These are phyloP conservation scores for Rutstroemia sp. DNA, from an alignment of 2,329 filamentous ascomycete genomes.

Conservation along the genomic window DNA sequence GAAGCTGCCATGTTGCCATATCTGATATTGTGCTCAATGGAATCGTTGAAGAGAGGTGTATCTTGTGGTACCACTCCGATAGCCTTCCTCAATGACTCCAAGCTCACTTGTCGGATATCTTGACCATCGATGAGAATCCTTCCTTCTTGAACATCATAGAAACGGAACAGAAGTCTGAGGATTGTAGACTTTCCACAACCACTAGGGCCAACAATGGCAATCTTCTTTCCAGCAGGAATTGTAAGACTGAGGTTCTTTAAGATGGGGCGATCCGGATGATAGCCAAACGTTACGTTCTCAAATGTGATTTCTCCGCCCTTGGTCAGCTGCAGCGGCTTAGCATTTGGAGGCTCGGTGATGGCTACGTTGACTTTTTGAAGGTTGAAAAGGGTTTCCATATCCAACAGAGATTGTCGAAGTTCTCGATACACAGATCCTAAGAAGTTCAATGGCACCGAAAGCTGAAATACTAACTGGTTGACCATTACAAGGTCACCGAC, in stretches of 20 bases:
- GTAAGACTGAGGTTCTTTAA: conserved; percentile 77
- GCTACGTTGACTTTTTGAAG: conserved; percentile 92
- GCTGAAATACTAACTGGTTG: conserved; percentile 96
- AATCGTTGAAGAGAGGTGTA: conserved; percentile 94
- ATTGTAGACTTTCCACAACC: conserved; percentile 97
- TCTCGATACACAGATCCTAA: conserved; percentile 97
- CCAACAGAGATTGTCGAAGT: conserved; percentile 84
- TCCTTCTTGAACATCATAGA: conserved; percentile 80
- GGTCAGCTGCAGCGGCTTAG: conserved; percentile 62
- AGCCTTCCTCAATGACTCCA: conserved; percentile 74
- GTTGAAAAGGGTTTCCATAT: conserved; percentile 98
- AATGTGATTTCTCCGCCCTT: conserved; percentile 86
- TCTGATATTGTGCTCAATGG: conserved; percentile 89
- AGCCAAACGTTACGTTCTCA: conserved; percentile 91
- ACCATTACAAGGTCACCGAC: conserved; percentile 98
- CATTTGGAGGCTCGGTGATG: conserved; percentile 69
- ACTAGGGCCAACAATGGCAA: conserved; percentile 89
- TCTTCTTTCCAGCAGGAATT: conserved; percentile 92
- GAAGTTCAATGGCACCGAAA: conserved; percentile 95
- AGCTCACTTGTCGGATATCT: conserved; percentile 73
- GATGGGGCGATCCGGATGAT: conserved; percentile 80
- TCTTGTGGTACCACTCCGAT: conserved; percentile 98
- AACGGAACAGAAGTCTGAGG: conserved; percentile 83
- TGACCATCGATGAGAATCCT: conserved; percentile 89
- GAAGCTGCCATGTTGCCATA: conserved; percentile 80